Base-by-base conservation (phyloP, 768 basidiomycete species). In the Amanita rimosa region DNA sequence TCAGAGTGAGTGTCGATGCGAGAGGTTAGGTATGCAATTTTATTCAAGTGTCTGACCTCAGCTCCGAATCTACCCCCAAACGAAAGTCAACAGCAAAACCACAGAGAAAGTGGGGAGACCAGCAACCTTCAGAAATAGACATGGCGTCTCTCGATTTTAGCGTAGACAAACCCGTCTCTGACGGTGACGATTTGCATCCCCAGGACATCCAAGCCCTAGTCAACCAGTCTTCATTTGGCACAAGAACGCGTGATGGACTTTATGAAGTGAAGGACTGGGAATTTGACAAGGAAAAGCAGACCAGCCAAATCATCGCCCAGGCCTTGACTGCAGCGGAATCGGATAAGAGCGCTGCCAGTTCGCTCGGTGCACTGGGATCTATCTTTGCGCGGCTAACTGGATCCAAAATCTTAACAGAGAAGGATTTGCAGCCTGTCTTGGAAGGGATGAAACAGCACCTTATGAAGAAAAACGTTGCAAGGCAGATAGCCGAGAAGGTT, bases 391-490 rank as follows among this genome's bases (percentile, higher is more conserved):
- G 89, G 38, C 66, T 96, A 56, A 94, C 91, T 3, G 89, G 92
- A 0, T 81, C 81, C 21, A 94, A 92, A 64, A 71, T 81, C 2
- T 67, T 99, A 48, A 85, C 85, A 1, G 76, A 88, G 48, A 73
- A 78, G 34, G 95, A 98, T 62, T 64, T 98, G 47, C 78, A 78
- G 55, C 95, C 95, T 6, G 87, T 95, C 1, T 62, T 98, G 39
- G 85, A 85, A 44, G 88, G 81, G 14, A 98, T 98, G 93, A 93
- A 95, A 63, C 90, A 94, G 52, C 95, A 97, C 64, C 72, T 99
- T 39, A 97, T 97, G 93, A 81, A 85, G 67, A 98, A 98, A 73
- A 99, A 99, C 58, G 96, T 99, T 4, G 96, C 96, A 3, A 88
- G 81, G 64, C 92, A 94, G 51, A 97, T 98, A 53, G 75, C 94